Base-by-base conservation (phyloP, 2,329 filamentous ascomycete species). In the Fusarium coicis region DNA sequence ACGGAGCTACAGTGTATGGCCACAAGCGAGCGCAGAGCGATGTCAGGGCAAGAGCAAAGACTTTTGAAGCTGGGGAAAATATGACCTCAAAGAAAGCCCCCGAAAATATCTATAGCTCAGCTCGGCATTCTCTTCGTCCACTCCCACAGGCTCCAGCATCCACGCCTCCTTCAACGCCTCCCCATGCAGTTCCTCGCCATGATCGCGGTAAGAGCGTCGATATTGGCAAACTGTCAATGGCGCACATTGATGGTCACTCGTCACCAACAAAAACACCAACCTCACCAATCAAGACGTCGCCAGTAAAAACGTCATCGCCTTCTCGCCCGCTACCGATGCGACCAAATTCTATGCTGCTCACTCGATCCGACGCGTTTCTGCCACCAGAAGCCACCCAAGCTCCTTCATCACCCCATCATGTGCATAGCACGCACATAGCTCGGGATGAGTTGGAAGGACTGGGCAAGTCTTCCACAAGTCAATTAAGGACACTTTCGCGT, bases 391-490 rank as follows among this genome's bases (percentile, higher is more conserved):
- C 56, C 67, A 79, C 49, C 75, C 79, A 76, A 56, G 81, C 61
- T 68, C 81, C 70, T 68, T 80, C 68, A 56, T 83, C 66, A 46
- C 68, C 76, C 19, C 74, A 73, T 34, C 72, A 70, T 63, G 44
- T 70, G 30, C 79, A 83, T 66, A 84, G 77, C 79, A 83, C 80
- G 66, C 82, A 77, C 74, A 84, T 95, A 21, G 88, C 86, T 12
- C 86, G 89, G 1, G 92, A 93, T 6, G 95, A 98, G 72, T 86
- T 98, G 16, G 90, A 95, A 80, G 92, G 90, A 39, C 87, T 99
- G 23, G 93, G 96, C 65, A 93, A 93, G 76, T 98, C 96, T 1
- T 93, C 96, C 0, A 98, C 96, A 4, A 92, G 93, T 65, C 94
- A 99, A 81, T 88, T 99, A 28, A 92, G 95, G 47, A 95, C 94